phyloP scores from a whole-genome alignment of 2,329 filamentous ascomycete genomes.

The Elsinoe arachidis region DNA sequence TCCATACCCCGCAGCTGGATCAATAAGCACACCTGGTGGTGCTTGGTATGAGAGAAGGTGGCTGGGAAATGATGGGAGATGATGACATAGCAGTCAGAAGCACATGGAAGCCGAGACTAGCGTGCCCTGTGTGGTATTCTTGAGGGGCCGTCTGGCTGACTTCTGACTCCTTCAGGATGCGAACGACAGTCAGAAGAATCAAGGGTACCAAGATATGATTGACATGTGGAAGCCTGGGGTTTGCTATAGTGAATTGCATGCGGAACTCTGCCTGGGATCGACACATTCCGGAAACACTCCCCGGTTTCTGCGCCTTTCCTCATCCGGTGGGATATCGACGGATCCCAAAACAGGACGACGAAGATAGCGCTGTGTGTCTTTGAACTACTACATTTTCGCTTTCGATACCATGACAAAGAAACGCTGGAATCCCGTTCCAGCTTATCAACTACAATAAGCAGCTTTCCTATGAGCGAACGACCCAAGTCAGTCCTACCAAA shows the following conservation, averaged over 20 bases:
- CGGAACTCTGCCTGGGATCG: background rate
- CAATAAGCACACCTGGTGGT: background rate
- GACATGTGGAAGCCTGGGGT: background rate
- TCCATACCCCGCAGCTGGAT: constrained; percentile 7
- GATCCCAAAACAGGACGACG: background rate
- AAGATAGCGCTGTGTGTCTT: background rate
- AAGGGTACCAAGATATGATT: background rate
- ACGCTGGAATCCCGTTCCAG: background rate
- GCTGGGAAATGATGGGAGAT: constrained; percentile 9
- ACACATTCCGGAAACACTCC: background rate
- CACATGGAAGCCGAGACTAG: constrained; percentile 12
- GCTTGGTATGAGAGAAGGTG: constrained; percentile 2
- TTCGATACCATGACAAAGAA: background rate
- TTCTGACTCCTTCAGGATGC: background rate
- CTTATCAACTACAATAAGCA: no score
- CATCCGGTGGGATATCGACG: background rate
- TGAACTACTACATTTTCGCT: background rate
- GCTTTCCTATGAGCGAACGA: no score
- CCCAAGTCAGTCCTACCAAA: no score
- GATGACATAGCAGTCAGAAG: constrained; percentile 13
- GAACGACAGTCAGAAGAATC: background rate
- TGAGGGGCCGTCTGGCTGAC: background rate
- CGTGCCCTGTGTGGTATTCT: background rate
- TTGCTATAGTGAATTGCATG: background rate
- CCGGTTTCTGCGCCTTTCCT: background rate